Conservation (phyloP, 352 stramenopile genomes). For the Globisporangium solare region DNA sequence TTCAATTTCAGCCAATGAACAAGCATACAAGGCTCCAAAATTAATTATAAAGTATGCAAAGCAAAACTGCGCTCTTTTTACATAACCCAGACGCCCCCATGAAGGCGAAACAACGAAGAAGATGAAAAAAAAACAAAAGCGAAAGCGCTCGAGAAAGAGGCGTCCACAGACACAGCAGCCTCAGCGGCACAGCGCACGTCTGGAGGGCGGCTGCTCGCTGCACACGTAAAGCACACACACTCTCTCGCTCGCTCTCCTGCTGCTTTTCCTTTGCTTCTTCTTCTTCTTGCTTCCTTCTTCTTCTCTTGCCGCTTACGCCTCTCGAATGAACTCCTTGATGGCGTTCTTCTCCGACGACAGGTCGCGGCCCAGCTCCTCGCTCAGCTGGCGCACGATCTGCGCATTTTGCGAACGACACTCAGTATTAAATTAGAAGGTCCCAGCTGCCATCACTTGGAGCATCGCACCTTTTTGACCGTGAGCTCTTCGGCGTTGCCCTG, state of each 20-base stretch:
- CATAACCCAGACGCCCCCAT: background rate
- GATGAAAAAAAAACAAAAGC: too few species aligned
- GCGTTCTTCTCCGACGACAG: constrained; percentile 67
- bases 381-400: constrained; percentile 72
- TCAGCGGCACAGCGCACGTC: background rate
- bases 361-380: constrained; percentile 57
- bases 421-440: background rate
- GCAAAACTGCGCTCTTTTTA: constrained; percentile 4
- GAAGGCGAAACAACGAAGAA: constrained; percentile 1
- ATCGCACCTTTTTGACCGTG: constrained; percentile 73
- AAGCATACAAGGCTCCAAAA: background rate
- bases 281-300: too few species aligned
- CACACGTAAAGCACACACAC: too few species aligned
- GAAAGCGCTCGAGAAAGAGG: too few species aligned
- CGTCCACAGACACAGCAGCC: too few species aligned
- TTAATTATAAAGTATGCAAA: constrained; percentile 5
- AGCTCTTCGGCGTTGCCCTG: constrained; percentile 71
- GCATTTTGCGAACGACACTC: constrained; percentile 4
- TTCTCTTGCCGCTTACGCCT: constrained; percentile 8
- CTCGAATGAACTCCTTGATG: constrained; percentile 73
- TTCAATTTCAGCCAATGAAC: constrained; percentile 13
- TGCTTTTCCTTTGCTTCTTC: too few species aligned
- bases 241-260: too few species aligned
- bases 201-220: too few species aligned
- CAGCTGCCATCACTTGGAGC: background rate